Percentiles rank a stretch among this genome's conserved stretches.
phyloP scores from a whole-genome alignment of 1,284 basidiomycete species.

The Cryptococcus sp. region DNA sequence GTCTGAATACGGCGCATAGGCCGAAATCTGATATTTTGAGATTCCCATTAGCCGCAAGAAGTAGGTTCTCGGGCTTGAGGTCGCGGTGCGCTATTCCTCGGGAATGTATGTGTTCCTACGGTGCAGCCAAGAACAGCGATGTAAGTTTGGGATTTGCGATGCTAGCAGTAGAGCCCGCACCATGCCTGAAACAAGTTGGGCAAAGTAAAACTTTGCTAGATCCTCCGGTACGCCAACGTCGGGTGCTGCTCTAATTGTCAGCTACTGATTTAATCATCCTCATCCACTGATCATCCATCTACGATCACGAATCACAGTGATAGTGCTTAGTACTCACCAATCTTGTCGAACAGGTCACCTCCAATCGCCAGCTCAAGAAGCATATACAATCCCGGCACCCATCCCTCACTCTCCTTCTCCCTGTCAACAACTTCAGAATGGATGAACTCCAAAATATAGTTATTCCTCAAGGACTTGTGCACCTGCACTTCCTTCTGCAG shows the following conservation, averaged over 20 bases:
- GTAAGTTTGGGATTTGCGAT: background rate
- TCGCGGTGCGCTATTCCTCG: constrained; percentile 95
- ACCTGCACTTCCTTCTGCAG: constrained; percentile 92
- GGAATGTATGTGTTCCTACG: constrained; percentile 75
- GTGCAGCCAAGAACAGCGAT: constrained; percentile 8
- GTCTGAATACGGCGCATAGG: constrained; percentile 84
- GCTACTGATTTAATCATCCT: too few relatives aligned
- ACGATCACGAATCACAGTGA: background rate
- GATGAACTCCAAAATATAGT: constrained; percentile 81
- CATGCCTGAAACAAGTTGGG: constrained; percentile 78
- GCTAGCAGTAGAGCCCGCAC: constrained; percentile 37
- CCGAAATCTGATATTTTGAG: constrained; percentile 97
- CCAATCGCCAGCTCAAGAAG: constrained; percentile 88
- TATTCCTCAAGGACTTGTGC: constrained; percentile 78
- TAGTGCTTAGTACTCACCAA: constrained; percentile 62
- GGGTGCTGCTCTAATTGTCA: constrained; percentile 60
- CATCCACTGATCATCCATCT: too few relatives aligned
- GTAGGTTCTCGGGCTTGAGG: constrained; percentile 92
- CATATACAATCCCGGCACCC: constrained; percentile 82
- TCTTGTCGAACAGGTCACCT: constrained; percentile 97
- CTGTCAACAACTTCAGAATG: constrained; percentile 73
- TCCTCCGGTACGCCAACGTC: constrained; percentile 87
- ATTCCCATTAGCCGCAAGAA: constrained; percentile 71
- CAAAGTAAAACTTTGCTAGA: constrained; percentile 87
- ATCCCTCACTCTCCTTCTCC: constrained; percentile 56